Percentiles rank a stretch among this genome's conserved stretches.
Evolutionary conservation across 768 basidiomycete genomes (phyloP).

Genomic region (Pulveroboletus sp.): DNA sequence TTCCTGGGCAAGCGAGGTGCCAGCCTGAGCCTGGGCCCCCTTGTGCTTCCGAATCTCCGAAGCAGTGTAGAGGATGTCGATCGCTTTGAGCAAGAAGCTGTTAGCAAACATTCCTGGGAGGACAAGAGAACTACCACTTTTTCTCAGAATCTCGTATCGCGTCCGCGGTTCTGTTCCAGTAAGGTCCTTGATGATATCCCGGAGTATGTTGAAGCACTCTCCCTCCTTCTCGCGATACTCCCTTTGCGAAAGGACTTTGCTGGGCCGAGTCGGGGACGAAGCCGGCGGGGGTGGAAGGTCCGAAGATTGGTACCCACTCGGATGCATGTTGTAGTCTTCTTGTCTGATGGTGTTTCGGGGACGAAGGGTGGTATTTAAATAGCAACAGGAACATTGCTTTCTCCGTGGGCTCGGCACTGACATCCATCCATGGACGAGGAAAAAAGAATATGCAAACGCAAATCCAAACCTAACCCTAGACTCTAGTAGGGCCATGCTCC

Average conservation of each 20-base stretch:
- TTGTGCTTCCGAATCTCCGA: neutral
- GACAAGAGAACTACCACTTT: constrained; percentile 8
- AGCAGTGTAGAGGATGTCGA: neutral
- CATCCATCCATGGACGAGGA: neutral
- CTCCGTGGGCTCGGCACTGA: neutral
- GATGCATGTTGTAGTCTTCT: constrained; percentile 1
- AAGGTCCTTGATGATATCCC: constrained; percentile 10
- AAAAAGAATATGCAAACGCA: neutral
- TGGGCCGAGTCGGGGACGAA: constrained; percentile 2
- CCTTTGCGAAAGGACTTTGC: constrained; percentile 13
- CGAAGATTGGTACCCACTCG: neutral
- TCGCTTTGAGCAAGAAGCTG: constrained; percentile 2
- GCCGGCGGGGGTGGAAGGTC: neutral
- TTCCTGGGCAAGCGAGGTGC: neutral
- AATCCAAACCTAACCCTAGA: neutral
- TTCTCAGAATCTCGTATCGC: constrained; percentile 18
- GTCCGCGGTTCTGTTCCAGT: constrained; percentile 11
- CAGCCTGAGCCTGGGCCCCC: neutral
- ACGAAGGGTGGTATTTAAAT: neutral
- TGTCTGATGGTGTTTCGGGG: neutral
- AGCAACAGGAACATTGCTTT: neutral
- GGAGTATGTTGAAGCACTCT: constrained; percentile 16
- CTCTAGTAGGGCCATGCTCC: neutral
- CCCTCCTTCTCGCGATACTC: constrained; percentile 24
- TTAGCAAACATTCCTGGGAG: neutral